Evolutionary conservation across 2,329 filamentous ascomycete genomes (phyloP), one percentile per base, ranked within the genome.

Genomic region (Fusarium illudens): DNA sequence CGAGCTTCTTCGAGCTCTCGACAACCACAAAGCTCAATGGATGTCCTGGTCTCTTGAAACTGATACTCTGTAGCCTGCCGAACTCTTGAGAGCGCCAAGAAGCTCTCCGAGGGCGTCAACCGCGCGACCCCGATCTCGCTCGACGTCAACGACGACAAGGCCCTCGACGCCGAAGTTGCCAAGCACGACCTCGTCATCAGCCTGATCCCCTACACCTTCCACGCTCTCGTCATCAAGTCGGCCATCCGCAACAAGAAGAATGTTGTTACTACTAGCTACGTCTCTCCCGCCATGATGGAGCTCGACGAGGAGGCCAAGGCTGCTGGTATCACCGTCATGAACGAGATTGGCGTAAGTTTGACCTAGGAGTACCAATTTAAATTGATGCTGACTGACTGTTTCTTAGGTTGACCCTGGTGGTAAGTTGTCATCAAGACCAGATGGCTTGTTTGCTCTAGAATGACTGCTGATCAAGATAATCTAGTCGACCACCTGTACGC

Each of bases 241-340:
- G 95, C 94, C 68, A 97, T 98, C 82, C 88, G 90, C 75, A 87
- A 90, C 75, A 97, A 97, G 92, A 97, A 95, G 87, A 84, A 98
- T 84, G 94, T 98, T 64, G 94, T 98, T 76, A 97, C 95, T 62
- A 97, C 95, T 29, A 93, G 89, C 70, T 98, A 98, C 78, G 92
- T 97, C 71, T 96, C 92, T 5, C 93, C 93, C 4, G 92, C 93
- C 70, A 97, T 97, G 94, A 81, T 90, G 82, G 95, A 94, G 84
- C 89, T 98, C 52, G 91, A 97, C 75, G 84, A 89, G 74, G 84
- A 91, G 73, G 89, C 87, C 79, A 97, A 97, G 86, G 92, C 91
- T 67, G 95, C 95, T 17, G 94, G 94, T 65, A 97, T 97, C 78
- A 97, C 93, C 11, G 94, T 97, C 77, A 94, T 97, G 92, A 97